Evolutionary conservation across 2,329 filamentous ascomycete species (phyloP), one percentile per base, ranked within the genome.

Genomic region (Colletotrichum sp.): DNA sequence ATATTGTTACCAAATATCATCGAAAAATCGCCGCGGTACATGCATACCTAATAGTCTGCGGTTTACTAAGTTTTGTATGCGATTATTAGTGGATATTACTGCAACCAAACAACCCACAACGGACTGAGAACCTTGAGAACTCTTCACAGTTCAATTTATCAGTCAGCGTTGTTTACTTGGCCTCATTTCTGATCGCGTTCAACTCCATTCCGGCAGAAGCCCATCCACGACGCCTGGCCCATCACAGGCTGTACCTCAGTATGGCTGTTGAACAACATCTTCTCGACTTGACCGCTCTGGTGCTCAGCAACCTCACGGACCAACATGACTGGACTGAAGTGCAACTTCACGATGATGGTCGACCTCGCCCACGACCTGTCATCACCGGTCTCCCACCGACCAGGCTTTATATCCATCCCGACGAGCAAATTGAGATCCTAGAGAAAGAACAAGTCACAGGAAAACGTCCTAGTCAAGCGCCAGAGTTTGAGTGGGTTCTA

Each of bases 381-480:
- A 88, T 97, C 72, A 93, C 92, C 26, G 95, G 95, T 30, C 85
- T 96, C 5, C 94, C 95, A 3, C 94, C 95, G 1, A 89, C 90
- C 60, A 90, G 93, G 62, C 88, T 96, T 57, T 96, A 97, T 84
- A 88, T 95, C 68, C 94, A 97, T 81, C 95, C 95, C 3, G 95
- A 97, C 83, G 95, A 96, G 85, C 95, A 96, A 85, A 92, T 95
- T 78, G 92, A 91, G 78, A 89, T 94, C 71, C 88, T 96, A 71
- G 92, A 93, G 79, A 88, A 89, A 34, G 91, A 92, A 78, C 87
- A 88, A 78, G 84, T 86, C 15, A 86, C 86, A 2, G 87, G 88
- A 16, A 83, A 87, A 71, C 83, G 83, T 59, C 85, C 90, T 18
- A 80, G 83, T 30, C 89, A 90, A 80, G 85, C 83, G 16, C 88